Evolutionary conservation across 345 rosid genomes (phyloP).

Genomic region (Rhizophora mangle): DNA sequence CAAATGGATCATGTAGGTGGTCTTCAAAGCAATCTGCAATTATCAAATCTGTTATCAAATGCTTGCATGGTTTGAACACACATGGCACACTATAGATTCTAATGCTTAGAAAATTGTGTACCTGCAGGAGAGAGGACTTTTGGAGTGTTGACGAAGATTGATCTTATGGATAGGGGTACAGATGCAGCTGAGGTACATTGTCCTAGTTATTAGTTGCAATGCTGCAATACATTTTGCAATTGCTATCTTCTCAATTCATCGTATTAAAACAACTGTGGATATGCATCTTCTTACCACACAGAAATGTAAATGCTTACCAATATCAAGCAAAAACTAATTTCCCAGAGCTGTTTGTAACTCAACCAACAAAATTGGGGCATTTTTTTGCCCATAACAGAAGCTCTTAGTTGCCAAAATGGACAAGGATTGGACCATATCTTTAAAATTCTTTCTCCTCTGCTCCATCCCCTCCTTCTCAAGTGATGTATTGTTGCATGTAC

Average conservation of each 20-base stretch:
- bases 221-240: neutral
- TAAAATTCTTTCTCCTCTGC: too few relatives aligned
- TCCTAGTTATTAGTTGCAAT: conserved; percentile 13
- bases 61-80: neutral
- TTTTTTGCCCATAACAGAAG: neutral
- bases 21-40: neutral
- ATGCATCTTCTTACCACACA: too few relatives aligned
- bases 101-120: neutral
- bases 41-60: conserved; percentile 2
- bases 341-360: neutral
- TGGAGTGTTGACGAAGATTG: conserved; percentile 98
- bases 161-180: conserved; percentile 99
- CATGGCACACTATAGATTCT: conserved; percentile 3
- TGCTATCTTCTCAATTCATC: neutral
- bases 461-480: too few relatives aligned
- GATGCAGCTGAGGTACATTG: conserved; percentile 95
- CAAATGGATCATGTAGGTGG: too few relatives aligned
- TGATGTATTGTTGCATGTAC: too few relatives aligned
- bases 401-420: neutral
- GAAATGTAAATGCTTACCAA: too few relatives aligned
- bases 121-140: conserved; percentile 90
- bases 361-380: neutral
- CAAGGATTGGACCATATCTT: neutral
- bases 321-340: too few relatives aligned
- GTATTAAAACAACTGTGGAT: too few relatives aligned